Percentiles rank a stretch among this genome's conserved stretches.
Evolutionary conservation across 192 early-diverging fungal species (phyloP).

Genomic region (Lobosporangium transversale): DNA sequence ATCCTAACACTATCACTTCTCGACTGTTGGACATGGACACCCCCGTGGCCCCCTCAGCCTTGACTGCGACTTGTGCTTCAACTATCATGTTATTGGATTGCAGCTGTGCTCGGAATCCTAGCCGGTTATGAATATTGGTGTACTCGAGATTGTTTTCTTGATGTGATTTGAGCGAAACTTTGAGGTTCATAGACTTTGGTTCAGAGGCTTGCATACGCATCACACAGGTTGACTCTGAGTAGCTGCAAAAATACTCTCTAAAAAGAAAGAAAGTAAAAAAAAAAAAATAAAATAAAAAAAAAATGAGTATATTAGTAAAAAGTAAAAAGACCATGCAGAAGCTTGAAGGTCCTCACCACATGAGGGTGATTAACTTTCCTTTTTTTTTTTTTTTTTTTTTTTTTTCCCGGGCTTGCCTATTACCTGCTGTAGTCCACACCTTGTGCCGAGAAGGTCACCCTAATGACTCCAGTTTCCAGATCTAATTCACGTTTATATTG

Average conservation of each 20-base stretch:
- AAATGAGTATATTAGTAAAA: background rate
- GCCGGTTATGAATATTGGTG: slow-evolving; percentile 40
- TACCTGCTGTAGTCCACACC: slow-evolving; percentile 35
- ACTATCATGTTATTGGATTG: slow-evolving; percentile 40
- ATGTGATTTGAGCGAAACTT: slow-evolving; percentile 17
- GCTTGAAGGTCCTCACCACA: no score
- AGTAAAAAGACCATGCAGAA: background rate
- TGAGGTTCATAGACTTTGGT: slow-evolving; percentile 48
- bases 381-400: no score
- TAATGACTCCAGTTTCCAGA: slow-evolving; percentile 17
- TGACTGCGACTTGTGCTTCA: slow-evolving; percentile 33
- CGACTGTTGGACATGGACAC: slow-evolving; percentile 44
- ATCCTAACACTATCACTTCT: slow-evolving; percentile 32
- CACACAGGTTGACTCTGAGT: slow-evolving; percentile 36
- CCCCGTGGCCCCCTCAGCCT: slow-evolving; percentile 33
- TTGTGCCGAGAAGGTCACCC: slow-evolving; percentile 10
- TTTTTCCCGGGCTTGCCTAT: no score
- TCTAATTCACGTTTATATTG: slow-evolving; percentile 26
- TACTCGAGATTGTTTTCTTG: slow-evolving; percentile 13
- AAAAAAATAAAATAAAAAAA: background rate
- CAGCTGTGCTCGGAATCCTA: slow-evolving; percentile 23
- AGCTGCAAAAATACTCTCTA: slow-evolving; percentile 52
- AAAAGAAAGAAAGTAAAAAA: background rate
- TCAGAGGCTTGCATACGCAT: slow-evolving; percentile 33
- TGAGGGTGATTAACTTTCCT: no score